Evolutionary conservation across 495 filamentous ascomycete species (phyloP), one percentile per base, ranked within the genome.

Genomic region (Aspergillus panamensis): DNA sequence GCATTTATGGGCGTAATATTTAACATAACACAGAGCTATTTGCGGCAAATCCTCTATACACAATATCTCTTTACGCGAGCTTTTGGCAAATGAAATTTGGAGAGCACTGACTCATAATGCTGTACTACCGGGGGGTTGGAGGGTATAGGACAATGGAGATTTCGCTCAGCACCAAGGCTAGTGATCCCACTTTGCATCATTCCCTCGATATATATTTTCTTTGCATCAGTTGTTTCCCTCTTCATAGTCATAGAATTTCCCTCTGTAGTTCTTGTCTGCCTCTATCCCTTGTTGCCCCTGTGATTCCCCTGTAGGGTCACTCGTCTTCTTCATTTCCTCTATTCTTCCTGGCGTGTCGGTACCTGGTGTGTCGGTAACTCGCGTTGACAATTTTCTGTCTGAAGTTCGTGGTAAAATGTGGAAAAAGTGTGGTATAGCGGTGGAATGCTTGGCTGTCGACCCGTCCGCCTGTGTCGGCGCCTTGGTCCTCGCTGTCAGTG

Each of bases 151-250:
- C n/a, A n/a, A n/a, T n/a, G n/a, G n/a, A n/a, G n/a, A n/a, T n/a
- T n/a, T n/a, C n/a, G n/a, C n/a, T n/a, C n/a, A n/a, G n/a, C n/a
- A n/a, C n/a, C n/a, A n/a, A n/a, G n/a, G n/a, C n/a, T n/a, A n/a
- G n/a, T n/a, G n/a, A n/a, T n/a, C n/a, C n/a, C n/a, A n/a, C n/a
- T n/a, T n/a, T n/a, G n/a, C n/a, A n/a, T n/a, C n/a, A n/a, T n/a
- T n/a, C n/a, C n/a, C n/a, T n/a, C n/a, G n/a, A n/a, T n/a, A n/a
- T n/a, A n/a, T n/a, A n/a, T n/a, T n/a, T n/a, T n/a, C n/a, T 51
- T 79, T 79, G 5, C 12, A 6, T 6, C n/a, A 4, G 8, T 29
- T 6, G 20, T 29, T n/a, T n/a, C n/a, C n/a, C n/a, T n/a, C n/a
- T n/a, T n/a, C n/a, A n/a, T n/a, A n/a, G n/a, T n/a, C n/a, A n/a